Base-by-base conservation (phyloP, 352 stramenopile genomes). In the Phytophthora litchii region DNA sequence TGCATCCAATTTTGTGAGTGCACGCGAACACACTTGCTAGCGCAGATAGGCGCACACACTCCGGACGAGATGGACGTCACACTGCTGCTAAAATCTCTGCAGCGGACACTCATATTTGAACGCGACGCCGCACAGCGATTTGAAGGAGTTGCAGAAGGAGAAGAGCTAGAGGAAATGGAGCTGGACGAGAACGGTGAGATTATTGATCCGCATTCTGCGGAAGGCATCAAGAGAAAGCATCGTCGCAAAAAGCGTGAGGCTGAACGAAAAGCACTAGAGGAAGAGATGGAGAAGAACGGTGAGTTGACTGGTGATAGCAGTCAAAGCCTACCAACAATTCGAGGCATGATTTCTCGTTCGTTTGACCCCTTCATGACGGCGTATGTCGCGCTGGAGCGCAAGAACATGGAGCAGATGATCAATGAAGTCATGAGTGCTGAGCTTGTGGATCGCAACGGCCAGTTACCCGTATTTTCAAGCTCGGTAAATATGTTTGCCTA, bases 401-500 rank as follows among this genome's bases (percentile, higher is more conserved):
- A 97, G 66, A 99, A 98, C 61, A 97, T 99, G 92, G 84, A 88
- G 51, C 74, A 89, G 62, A 96, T 99, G 82, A 83, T 98, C 29
- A 64, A 80, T 25, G 82, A 97, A 64, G 89, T 97, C 31, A 85
- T 96, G 66, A 90, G 81, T 60, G 87, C 97, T 42, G 91, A 97
- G 49, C 91, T 97, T 4, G 93, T 98, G 20, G 96, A 99, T 67
- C 89, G 84, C 36, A 96, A 98, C 29, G 96, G 96, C 10, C 94
- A 97, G 44, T 73, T 98, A 14, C 94, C 96, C 0, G 95, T 99
- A 7, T 98, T 99, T 63, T 98, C 91, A 2, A 98, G 91, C 31
- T 98, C 96, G 2, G 97, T 98, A 14, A 98, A 98, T 61, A 94
- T 99, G 60, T 99, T 99, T 64, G 92, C 98, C 37, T 99, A 99